Evolutionary conservation across 192 early-diverging fungal species (phyloP).

Genomic region (Glomus cerebriforme): DNA sequence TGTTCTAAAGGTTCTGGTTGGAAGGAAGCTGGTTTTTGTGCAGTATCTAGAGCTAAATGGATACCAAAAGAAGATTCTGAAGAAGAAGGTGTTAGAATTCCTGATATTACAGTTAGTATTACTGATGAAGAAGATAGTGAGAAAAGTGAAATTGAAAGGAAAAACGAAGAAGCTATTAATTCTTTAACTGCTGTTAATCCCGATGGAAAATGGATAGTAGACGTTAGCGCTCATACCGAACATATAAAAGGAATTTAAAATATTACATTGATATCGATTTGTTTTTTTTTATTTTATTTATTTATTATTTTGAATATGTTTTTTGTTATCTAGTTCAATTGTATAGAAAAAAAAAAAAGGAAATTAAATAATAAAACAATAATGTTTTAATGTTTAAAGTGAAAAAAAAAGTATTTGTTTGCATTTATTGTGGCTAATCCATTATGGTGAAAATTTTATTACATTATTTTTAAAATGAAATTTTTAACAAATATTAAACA

Average conservation of each 20-base stretch:
- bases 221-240: background rate
- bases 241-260: conserved; percentile 19
- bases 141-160: background rate
- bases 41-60: conserved; percentile 17
- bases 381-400: too few species aligned
- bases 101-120: background rate
- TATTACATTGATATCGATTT: background rate
- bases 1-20: conserved; percentile 3
- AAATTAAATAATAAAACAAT: too few species aligned
- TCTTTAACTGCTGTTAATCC: background rate
- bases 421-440: too few species aligned
- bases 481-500: too few species aligned
- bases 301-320: too few species aligned
- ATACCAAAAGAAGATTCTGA: background rate
- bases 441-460: too few species aligned
- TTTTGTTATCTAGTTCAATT: too few species aligned
- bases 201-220: conserved; percentile 7
- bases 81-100: background rate
- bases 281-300: too few species aligned
- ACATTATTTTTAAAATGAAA: too few species aligned
- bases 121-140: background rate
- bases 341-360: too few species aligned
- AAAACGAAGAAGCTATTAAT: background rate
- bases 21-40: conserved; percentile 4
- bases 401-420: too few species aligned